Percentiles rank a stretch among this genome's conserved stretches.
Conservation (phyloP, 2,329 filamentous ascomycete species). For the Arthrobotrys conoides region DNA sequence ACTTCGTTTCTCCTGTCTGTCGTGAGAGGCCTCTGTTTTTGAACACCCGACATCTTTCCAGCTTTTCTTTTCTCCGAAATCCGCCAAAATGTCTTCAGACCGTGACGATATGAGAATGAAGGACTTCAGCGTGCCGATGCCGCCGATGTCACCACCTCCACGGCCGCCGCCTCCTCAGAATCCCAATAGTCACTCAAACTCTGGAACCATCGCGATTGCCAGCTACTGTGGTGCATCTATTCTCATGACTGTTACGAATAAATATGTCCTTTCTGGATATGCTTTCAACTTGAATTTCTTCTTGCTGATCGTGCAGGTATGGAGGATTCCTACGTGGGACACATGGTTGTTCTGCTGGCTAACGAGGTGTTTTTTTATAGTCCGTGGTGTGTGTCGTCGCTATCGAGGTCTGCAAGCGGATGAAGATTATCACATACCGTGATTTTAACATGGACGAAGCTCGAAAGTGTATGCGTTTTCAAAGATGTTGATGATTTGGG, state of each 20-base stretch:
- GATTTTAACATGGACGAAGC: slow-evolving; percentile 91
- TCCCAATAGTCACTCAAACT: slow-evolving; percentile 30
- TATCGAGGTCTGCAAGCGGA: slow-evolving; percentile 84
- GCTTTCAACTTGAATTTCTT: slow-evolving; percentile 98
- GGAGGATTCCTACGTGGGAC: slow-evolving; percentile 1
- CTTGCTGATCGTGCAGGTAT: slow-evolving; percentile 89
- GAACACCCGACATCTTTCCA: background rate
- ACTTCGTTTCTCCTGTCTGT: slow-evolving; percentile 16
- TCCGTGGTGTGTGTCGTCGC: slow-evolving; percentile 88
- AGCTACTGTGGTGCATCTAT: slow-evolving; percentile 97
- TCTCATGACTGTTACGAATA: slow-evolving; percentile 99
- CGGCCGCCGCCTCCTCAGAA: slow-evolving; percentile 49
- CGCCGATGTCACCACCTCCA: slow-evolving; percentile 60
- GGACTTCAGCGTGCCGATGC: slow-evolving; percentile 58
- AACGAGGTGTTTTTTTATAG: slow-evolving; percentile 69
- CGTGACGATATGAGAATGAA: slow-evolving; percentile 56
- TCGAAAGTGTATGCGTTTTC: slow-evolving; percentile 82
- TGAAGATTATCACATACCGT: slow-evolving; percentile 84
- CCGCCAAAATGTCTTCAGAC: slow-evolving; percentile 50
- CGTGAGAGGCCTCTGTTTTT: slow-evolving; percentile 16
- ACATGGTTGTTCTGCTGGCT: background rate
- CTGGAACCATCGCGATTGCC: slow-evolving; percentile 77
- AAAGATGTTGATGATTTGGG: background rate
- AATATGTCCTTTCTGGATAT: slow-evolving; percentile 92
- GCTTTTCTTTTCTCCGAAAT: background rate